phyloP scores from a whole-genome alignment of 768 basidiomycete species.

The Agaricus subrufescens region DNA sequence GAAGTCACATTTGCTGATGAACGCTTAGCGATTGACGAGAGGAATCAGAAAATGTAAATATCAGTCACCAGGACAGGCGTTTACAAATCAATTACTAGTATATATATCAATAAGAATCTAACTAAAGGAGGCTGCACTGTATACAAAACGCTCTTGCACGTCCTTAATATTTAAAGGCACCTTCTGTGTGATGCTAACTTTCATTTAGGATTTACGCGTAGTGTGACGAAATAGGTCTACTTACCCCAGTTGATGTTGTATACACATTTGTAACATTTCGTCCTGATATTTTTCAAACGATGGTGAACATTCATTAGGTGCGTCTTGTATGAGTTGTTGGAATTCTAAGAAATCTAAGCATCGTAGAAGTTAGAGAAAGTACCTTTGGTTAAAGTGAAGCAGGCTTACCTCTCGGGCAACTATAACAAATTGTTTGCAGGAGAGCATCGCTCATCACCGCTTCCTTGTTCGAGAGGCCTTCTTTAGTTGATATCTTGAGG shows the following conservation, averaged over 20 bases:
- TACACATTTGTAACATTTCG: not conserved
- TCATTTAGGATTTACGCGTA: not conserved
- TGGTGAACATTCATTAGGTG: not conserved
- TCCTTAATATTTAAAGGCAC: not conserved
- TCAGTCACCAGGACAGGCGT: not conserved
- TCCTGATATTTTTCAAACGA: not conserved
- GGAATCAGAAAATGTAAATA: not conserved
- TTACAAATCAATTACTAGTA: not conserved
- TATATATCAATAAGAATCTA: not conserved
- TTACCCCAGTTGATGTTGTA: conserved; percentile 2
- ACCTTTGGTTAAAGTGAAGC: not conserved
- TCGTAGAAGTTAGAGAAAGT: not conserved
- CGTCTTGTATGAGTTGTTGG: not conserved
- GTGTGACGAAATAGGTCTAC: not conserved
- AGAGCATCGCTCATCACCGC: conserved; percentile 1
- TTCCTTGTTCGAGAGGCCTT: not conserved
- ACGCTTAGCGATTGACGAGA: conserved; percentile 10
- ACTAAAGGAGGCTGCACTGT: not conserved
- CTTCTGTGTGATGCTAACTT: not conserved
- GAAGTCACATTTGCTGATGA: conserved; percentile 39
- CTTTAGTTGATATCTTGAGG: not conserved
- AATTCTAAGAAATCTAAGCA: conserved; percentile 3
- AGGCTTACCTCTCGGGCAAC: conserved; percentile 1
- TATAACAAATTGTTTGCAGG: not conserved
- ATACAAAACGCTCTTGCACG: not conserved